phyloP scores from a whole-genome alignment of 2,329 filamentous ascomycete species.

The Pseudocercospora eumusae region DNA sequence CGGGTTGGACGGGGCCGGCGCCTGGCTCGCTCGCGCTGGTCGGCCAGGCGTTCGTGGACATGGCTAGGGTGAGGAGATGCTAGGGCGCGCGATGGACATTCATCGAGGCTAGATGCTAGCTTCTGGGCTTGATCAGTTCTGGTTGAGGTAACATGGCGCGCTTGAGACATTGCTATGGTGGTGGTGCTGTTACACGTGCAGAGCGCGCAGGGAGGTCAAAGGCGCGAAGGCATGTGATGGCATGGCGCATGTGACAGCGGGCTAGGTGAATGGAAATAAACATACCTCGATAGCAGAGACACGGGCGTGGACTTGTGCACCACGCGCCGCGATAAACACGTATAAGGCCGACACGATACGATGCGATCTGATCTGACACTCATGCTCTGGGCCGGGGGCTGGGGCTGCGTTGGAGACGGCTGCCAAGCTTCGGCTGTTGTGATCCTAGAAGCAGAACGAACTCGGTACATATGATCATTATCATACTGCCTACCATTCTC shows the following conservation, averaged over 20 bases:
- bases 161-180: slow-evolving; percentile 7
- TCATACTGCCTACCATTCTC: no score
- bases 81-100: slow-evolving; percentile 13
- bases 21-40: slow-evolving; percentile 23
- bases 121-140: slow-evolving; percentile 13
- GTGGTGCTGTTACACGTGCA: slow-evolving; percentile 3
- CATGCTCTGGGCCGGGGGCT: neutral
- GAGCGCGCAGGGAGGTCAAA: neutral
- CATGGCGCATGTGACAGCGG: neutral
- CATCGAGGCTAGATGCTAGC: slow-evolving; percentile 17
- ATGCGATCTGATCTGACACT: neutral
- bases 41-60: slow-evolving; percentile 19
- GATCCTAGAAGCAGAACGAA: no score
- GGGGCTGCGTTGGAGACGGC: neutral
- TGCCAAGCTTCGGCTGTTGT: neutral
- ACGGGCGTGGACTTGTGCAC: neutral
- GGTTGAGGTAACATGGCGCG: neutral
- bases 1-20: slow-evolving; percentile 32
- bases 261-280: neutral
- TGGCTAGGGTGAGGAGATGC: slow-evolving; percentile 7
- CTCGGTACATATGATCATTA: no score
- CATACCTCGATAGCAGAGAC: neutral
- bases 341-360: neutral
- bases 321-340: neutral
- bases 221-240: neutral